These are phyloP conservation scores for Galerina marginata DNA, from an alignment of 768 basidiomycete genomes.

Conservation along the genomic window DNA sequence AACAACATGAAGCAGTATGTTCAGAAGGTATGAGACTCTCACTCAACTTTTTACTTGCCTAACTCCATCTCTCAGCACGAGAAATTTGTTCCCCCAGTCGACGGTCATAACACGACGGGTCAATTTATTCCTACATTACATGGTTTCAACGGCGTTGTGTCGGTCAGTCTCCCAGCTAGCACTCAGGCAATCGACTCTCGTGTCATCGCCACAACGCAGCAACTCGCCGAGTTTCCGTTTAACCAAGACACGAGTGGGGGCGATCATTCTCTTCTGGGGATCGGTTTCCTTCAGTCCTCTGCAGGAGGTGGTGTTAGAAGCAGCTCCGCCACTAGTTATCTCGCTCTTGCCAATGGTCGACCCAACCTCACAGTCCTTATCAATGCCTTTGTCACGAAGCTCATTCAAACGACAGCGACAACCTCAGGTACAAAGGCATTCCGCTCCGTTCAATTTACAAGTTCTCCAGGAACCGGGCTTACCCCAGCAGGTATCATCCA, in stretches of 20 bases:
- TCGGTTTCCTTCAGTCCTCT: constrained; percentile 41
- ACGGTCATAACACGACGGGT: constrained; percentile 40
- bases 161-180: constrained; percentile 37
- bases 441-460: constrained; percentile 23
- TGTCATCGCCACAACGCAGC: constrained; percentile 41
- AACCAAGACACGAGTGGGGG: constrained; percentile 40
- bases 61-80: constrained; percentile 34
- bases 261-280: constrained; percentile 30
- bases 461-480: constrained; percentile 1
- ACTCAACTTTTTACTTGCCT: too few species aligned
- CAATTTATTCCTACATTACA: constrained; percentile 42
- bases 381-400: constrained; percentile 34
- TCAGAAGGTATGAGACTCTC: constrained; percentile 25
- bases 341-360: constrained; percentile 31
- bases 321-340: constrained; percentile 42
- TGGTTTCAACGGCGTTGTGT: constrained; percentile 36
- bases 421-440: constrained; percentile 18
- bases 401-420: constrained; percentile 26
- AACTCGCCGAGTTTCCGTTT: constrained; percentile 40
- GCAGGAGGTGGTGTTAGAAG: constrained; percentile 37
- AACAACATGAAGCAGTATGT: constrained; percentile 34
- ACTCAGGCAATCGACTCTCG: constrained; percentile 35
- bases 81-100: constrained; percentile 39
- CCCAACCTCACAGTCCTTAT: constrained; percentile 41
- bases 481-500: constrained; percentile 8